phyloP scores from a whole-genome alignment of 2,329 filamentous ascomycete species.

The Ramularia endophylla region DNA sequence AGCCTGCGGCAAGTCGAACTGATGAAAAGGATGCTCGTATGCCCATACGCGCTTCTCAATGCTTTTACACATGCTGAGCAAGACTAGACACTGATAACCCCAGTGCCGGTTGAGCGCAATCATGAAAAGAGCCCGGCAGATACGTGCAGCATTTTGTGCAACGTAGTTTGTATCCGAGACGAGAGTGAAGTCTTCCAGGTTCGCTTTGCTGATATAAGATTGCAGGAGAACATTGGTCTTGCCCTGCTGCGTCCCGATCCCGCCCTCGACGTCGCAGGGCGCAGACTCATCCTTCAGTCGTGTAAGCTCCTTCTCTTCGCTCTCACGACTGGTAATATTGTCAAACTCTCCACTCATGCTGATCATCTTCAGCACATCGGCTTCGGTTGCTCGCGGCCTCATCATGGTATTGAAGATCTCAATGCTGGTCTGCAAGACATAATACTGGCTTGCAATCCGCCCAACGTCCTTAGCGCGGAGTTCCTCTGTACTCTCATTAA shows the following conservation, averaged over 20 bases:
- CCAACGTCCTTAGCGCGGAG: constrained; percentile 92
- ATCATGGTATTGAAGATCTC: constrained; percentile 97
- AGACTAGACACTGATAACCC: constrained; percentile 89
- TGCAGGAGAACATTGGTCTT: constrained; percentile 97
- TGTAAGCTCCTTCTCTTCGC: constrained; percentile 79
- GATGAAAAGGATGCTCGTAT: constrained; percentile 88
- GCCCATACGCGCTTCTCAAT: constrained; percentile 96
- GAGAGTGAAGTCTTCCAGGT: constrained; percentile 88
- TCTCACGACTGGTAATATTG: constrained; percentile 90
- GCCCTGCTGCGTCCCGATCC: constrained; percentile 62
- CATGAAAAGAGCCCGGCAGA: constrained; percentile 94
- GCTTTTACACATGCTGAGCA: constrained; percentile 89
- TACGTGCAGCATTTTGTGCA: constrained; percentile 89
- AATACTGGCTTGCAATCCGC: constrained; percentile 94
- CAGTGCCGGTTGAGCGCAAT: constrained; percentile 91
- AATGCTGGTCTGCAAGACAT: constrained; percentile 87
- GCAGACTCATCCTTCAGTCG: constrained; percentile 64
- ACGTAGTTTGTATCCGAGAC: constrained; percentile 91
- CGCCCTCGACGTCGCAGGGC: constrained; percentile 71
- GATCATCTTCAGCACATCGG: constrained; percentile 92
- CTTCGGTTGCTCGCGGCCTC: constrained; percentile 76
- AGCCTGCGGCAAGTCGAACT: constrained; percentile 83
- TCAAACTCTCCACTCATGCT: constrained; percentile 97
- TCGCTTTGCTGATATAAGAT: constrained; percentile 82
- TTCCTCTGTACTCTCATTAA: constrained; percentile 90